Evolutionary conservation across 768 basidiomycete species (phyloP).

Genomic region (Kwoniella bestiolae): DNA sequence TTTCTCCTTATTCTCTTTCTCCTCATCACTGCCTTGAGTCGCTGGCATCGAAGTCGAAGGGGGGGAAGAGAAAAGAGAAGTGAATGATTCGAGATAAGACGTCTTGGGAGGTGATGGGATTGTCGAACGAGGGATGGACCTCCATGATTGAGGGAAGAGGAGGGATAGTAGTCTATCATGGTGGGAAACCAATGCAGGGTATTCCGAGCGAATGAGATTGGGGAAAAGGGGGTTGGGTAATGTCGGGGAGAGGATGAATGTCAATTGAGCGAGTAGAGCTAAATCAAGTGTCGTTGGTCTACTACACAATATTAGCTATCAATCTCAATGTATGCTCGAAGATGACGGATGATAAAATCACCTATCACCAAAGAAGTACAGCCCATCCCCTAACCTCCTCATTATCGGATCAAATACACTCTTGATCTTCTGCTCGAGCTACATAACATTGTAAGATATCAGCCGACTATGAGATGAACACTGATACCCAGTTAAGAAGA

Average conservation of each 20-base stretch:
- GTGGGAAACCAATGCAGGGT: slow-evolving; percentile 35
- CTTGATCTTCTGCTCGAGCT: slow-evolving; percentile 34
- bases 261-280: slow-evolving; percentile 35
- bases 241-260: slow-evolving; percentile 34
- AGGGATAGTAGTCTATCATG: slow-evolving; percentile 29
- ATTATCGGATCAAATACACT: slow-evolving; percentile 38
- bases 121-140: slow-evolving; percentile 3
- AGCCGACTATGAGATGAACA: neutral
- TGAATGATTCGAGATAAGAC: slow-evolving; percentile 5
- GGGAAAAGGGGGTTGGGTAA: slow-evolving; percentile 41
- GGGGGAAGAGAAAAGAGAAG: slow-evolving; percentile 2
- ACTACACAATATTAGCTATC: neutral
- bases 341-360: slow-evolving; percentile 11
- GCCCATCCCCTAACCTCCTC: slow-evolving; percentile 26
- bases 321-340: neutral
- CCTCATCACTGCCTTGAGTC: no score
- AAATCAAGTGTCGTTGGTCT: slow-evolving; percentile 43
- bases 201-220: slow-evolving; percentile 26
- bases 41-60: no score
- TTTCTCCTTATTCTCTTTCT: slow-evolving; percentile 16
- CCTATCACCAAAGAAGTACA: slow-evolving; percentile 40
- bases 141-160: slow-evolving; percentile 29
- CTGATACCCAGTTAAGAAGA: no score
- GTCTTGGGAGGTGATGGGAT: neutral
- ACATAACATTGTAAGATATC: neutral